phyloP scores from a whole-genome alignment of 1,139 yeast species.

The Hemisphaericaspora xylofermentans region DNA sequence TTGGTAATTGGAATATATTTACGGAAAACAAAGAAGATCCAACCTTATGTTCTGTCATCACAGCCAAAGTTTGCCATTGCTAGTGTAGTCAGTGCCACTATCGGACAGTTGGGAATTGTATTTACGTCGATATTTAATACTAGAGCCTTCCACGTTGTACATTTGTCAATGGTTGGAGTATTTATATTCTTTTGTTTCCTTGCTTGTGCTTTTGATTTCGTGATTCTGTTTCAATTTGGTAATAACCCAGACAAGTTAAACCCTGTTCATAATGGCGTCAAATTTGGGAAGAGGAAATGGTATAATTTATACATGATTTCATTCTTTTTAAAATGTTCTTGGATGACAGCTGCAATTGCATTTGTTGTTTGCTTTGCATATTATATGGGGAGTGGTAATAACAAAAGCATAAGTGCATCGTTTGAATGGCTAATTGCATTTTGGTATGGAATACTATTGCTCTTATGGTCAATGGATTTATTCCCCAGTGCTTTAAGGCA shows the following conservation, averaged over 20 bases:
- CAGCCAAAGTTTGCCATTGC: slow-evolving; percentile 51
- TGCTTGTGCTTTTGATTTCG: slow-evolving; percentile 59
- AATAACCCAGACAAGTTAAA: slow-evolving; percentile 43
- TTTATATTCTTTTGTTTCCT: slow-evolving; percentile 73
- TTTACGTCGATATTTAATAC: slow-evolving; percentile 78
- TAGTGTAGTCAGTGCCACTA: slow-evolving; percentile 52
- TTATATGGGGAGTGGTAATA: slow-evolving; percentile 33
- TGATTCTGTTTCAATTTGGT: slow-evolving; percentile 64
- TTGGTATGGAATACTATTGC: slow-evolving; percentile 73
- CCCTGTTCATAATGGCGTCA: slow-evolving; percentile 40
- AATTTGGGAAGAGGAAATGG: slow-evolving; percentile 40
- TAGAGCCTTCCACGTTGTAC: slow-evolving; percentile 56
- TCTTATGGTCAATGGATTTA: slow-evolving; percentile 69
- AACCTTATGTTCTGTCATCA: slow-evolving; percentile 49
- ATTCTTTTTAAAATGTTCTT: slow-evolving; percentile 53
- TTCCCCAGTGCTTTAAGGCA: slow-evolving; percentile 55
- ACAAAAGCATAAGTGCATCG: slow-evolving; percentile 50
- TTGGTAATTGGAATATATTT: slow-evolving; percentile 57
- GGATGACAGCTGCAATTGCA: slow-evolving; percentile 69
- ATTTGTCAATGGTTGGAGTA: slow-evolving; percentile 66
- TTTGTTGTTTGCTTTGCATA: slow-evolving; percentile 72
- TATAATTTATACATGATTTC: slow-evolving; percentile 49
- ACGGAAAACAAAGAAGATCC: slow-evolving; percentile 52
- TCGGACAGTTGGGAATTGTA: slow-evolving; percentile 78
- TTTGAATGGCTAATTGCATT: slow-evolving; percentile 86